Evolutionary conservation across 805 yeast genomes (phyloP), one percentile per base, ranked within the genome.

Genomic region (Saturnispora dispora): DNA sequence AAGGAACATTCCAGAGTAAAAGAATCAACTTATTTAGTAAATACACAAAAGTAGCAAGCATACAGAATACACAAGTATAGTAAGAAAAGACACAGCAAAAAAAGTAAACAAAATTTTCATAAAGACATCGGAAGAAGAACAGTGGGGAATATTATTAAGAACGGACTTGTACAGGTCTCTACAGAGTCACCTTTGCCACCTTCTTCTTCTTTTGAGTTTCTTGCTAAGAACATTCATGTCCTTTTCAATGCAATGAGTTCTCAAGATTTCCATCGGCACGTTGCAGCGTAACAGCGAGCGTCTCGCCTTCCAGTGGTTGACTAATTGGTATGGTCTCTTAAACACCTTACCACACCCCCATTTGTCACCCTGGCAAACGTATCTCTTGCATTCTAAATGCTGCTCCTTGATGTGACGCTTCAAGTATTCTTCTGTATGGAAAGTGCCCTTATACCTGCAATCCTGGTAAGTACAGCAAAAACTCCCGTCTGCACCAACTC

Each of bases 321-420:
- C 63, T 33, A 65, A 46, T 50, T 65, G 69, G 47, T 65, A 65
- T 5, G 69, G 69, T 47, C 69, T 52, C 48, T 62, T 64, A 48
- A 65, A 65, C 30, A 57, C 58, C 40, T 62, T 65, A 28, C 60
- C 59, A 36, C 69, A 65, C 3, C 69, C 69, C 69, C 69, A 65
- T 25, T 52, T 51, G 40, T 45, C 41, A 7, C 69, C 68, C 32
- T 43, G 46, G 50, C 68, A 64, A 9, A 57, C 55, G 45, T 64
- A 67, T 10, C 57, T 57, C 22, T 55, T 58, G 4, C 63, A 55
- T 20, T 58, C 53, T 42, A 58, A 55, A 45, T 64, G 68, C 44
- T 64, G 68, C 53, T 64, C 68, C 32, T 66, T 52, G 18, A 64
- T 61, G 48, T 64, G 68, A 46, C 68, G 57, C 44, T 65, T 53